Evolutionary conservation across 495 filamentous ascomycete species (phyloP), one percentile per base, ranked within the genome.

Genomic region (Aspergillus funiculosus): DNA sequence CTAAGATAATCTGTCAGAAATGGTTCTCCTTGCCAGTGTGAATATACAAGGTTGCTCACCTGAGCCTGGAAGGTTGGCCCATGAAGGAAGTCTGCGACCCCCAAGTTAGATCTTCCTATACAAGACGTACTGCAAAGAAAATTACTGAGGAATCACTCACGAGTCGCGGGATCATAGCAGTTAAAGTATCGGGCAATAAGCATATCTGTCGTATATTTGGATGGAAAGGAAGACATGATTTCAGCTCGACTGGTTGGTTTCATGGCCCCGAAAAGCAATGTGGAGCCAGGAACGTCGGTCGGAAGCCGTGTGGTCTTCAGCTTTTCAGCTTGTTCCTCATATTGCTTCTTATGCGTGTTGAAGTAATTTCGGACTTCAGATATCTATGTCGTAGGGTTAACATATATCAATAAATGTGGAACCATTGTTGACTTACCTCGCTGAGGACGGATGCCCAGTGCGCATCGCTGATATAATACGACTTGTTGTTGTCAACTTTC

Each of bases 361-460:
- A 92, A 98, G 64, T 87, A 96, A 62, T 83, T 89, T 55, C 88
- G 89, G 25, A 98, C 91, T 72, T 98, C 92, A 19, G 86, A 71
- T 46, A 98, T 94, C 83, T 89, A 59, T 55, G 48, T n/a, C 36
- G 20, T 22, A 25, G 46, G 43, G 43, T 52, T 51, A 39, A 50
- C 47, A 17, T 31, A 22, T 4, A 13, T 29, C 39, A 48, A 53
- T 44, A 42, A 14, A 48, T 20, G 9, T 47, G 48, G 24, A 7
- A 3, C n/a, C n/a, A n/a, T n/a, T 15, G 28, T 24, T 41, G 24
- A 61, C 65, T 61, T 46, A 87, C 83, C 76, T 95, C 89, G 48
- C 80, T 77, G 48, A 98, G 66, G 39, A 98, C 81, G 15, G 85
- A 79, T 43, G 85, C 86, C 91, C 92, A 97, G 63, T 97, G 88